phyloP scores from a whole-genome alignment of 345 rosid species.

The Eucalyptus regnans region DNA sequence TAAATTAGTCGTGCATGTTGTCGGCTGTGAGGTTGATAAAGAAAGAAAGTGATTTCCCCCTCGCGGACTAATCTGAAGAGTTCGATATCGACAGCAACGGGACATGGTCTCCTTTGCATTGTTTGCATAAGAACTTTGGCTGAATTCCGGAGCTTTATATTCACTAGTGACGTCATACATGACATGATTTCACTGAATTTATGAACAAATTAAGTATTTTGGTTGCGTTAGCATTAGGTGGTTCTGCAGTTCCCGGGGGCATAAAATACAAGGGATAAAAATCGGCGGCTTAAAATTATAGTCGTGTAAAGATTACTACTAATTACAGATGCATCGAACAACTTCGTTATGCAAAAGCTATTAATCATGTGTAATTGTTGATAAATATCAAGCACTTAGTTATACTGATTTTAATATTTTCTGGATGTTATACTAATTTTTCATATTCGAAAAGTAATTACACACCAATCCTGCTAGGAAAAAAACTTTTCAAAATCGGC shows the following conservation, averaged over 20 bases:
- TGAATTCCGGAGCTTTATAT: neutral
- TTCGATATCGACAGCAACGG: neutral
- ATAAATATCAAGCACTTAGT: neutral
- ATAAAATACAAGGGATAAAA: neutral
- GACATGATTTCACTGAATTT: neutral
- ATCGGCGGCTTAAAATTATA: neutral
- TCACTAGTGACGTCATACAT: neutral
- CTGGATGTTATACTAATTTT: neutral
- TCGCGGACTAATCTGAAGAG: neutral
- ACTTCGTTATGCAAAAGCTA: neutral
- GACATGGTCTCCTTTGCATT: neutral
- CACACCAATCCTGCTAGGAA: neutral
- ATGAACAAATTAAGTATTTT: neutral
- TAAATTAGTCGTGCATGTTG: too few relatives aligned
- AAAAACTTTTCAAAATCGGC: neutral
- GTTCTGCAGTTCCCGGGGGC: neutral
- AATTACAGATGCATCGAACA: neutral
- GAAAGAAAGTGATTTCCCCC: neutral
- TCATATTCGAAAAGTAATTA: neutral
- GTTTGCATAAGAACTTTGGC: neutral
- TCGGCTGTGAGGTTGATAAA: too few relatives aligned
- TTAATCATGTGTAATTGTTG: neutral
- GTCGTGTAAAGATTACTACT: neutral
- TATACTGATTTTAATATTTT: neutral
- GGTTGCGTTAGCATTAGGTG: neutral